These are phyloP conservation scores for Chlamydomonas incerta DNA, from an alignment of 139 green algal species.

Conservation along the genomic window DNA sequence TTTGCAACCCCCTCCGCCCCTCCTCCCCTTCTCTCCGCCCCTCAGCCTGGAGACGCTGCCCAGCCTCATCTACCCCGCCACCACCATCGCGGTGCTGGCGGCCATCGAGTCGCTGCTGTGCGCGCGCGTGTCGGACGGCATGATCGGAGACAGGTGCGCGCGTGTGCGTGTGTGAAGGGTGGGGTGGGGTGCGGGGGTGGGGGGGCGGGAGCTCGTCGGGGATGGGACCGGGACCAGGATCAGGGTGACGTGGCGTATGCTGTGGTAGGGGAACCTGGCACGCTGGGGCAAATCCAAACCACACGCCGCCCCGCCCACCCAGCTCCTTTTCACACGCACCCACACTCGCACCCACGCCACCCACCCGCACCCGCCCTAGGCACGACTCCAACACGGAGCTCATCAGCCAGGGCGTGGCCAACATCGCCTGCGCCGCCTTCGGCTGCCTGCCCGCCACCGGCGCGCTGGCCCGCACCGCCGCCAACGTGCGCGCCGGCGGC, in stretches of 20 bases:
- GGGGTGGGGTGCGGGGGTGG: no score
- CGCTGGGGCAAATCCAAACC: no score
- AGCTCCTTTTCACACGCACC: no score
- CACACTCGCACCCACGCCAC: no score
- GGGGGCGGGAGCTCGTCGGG: no score
- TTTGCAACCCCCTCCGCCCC: no score
- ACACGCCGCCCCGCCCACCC: no score
- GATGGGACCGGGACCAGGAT: no score
- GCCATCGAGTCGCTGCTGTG: slow-evolving; percentile 54
- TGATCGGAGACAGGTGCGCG: slow-evolving; percentile 38
- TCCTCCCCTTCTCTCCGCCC: neutral
- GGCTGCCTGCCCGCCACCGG: slow-evolving; percentile 50
- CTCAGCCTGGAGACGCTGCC: neutral
- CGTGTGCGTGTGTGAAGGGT: no score
- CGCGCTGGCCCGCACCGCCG: slow-evolving; percentile 51
- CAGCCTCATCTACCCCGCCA: slow-evolving; percentile 40
- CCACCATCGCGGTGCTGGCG: slow-evolving; percentile 42
- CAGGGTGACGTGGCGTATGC: no score
- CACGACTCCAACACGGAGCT: slow-evolving; percentile 57
- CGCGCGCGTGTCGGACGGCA: slow-evolving; percentile 46
- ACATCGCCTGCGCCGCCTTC: slow-evolving; percentile 42
- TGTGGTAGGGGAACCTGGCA: no score
- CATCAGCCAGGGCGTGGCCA: slow-evolving; percentile 48
- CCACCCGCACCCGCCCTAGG: neutral
- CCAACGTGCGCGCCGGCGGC: slow-evolving; percentile 48